Evolutionary conservation across 2,329 filamentous ascomycete genomes (phyloP), one percentile per base, ranked within the genome.

Genomic region (Alternaria metachromatica): DNA sequence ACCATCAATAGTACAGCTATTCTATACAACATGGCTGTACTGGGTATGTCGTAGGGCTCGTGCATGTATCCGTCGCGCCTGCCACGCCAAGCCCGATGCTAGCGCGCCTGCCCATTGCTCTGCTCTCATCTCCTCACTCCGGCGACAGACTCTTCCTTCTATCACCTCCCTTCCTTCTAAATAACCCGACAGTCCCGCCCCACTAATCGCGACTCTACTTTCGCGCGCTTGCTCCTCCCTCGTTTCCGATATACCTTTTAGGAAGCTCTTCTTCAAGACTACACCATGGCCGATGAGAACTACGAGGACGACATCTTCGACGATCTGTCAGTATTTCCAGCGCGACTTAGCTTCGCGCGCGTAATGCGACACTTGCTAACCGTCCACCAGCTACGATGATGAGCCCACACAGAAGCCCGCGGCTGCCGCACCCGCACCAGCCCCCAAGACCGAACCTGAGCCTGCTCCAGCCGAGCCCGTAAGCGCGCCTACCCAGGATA

Each of bases 281-380:
- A 8, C 65, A 65, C 54, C 73, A 96, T 95, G 92, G 89, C 92
- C 51, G 93, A 96, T 76, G 92, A 94, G 76, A 92, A 92, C 71
- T 90, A 93, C 72, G 94, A 97, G 73, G 94, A 97, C 77, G 94
- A 97, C 86, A 92, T 97, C 82, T 97, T 97, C 82, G 94, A 94
- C 75, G 94, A 97, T 83, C 88, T 97, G 94, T 97, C 85, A 83
- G 93, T 87, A 15, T 60, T 26, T 15, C 18, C 8, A 55, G 43
- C 56, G 57, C 63, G 48, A 55, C 49, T 54, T 20, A 26, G 55
- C 15, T 20, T 15, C 12, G 8, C 7, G 21, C 41, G 15, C 23
- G 5, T 18, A 23, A 21, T 6, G 37, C 37, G 30, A 44, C 43
- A 23, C 20, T 18, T 53, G 37, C 71, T 74, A 55, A 75, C 66